These are phyloP conservation scores for Microthyrium microscopicum DNA, from an alignment of 2,329 filamentous ascomycete species.

Conservation along the genomic window DNA sequence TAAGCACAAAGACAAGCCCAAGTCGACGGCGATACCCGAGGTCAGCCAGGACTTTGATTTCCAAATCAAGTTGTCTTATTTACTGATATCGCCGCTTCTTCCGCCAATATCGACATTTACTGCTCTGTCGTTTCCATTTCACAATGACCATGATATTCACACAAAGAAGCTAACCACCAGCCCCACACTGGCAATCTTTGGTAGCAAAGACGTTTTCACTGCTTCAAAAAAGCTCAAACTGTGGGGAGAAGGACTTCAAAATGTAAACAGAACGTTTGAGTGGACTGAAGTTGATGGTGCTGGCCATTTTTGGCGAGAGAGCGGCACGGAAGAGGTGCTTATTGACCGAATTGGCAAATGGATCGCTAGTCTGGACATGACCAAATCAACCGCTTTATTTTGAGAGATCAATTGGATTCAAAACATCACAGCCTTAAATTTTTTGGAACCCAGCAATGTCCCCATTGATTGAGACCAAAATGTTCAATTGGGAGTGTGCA, in stretches of 20 bases:
- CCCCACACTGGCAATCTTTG: slow-evolving; percentile 52
- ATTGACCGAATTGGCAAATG: slow-evolving; percentile 12
- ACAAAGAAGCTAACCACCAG: slow-evolving; percentile 11
- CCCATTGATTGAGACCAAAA: too few species aligned
- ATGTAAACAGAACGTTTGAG: slow-evolving; percentile 16
- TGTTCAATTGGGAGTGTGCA: too few species aligned
- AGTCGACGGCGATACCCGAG: slow-evolving; percentile 2
- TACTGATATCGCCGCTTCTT: slow-evolving; percentile 31
- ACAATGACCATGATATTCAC: not conserved
- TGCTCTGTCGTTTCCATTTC: slow-evolving; percentile 16
- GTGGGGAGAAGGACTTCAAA: slow-evolving; percentile 35
- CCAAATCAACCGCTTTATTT: too few species aligned
- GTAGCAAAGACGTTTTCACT: slow-evolving; percentile 59
- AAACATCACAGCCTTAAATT: too few species aligned
- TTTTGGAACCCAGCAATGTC: too few species aligned
- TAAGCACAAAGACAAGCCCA: slow-evolving; percentile 2
- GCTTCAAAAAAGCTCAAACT: slow-evolving; percentile 43
- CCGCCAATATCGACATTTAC: slow-evolving; percentile 23
- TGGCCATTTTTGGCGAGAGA: slow-evolving; percentile 34
- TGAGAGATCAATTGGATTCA: too few species aligned
- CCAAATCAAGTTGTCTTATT: slow-evolving; percentile 17
- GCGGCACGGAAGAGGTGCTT: slow-evolving; percentile 17
- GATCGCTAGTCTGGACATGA: slow-evolving; percentile 10
- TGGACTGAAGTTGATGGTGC: slow-evolving; percentile 30
- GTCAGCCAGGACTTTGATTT: not conserved